Conservation (phyloP, 805 yeast genomes). For the Pichia nakasei region DNA sequence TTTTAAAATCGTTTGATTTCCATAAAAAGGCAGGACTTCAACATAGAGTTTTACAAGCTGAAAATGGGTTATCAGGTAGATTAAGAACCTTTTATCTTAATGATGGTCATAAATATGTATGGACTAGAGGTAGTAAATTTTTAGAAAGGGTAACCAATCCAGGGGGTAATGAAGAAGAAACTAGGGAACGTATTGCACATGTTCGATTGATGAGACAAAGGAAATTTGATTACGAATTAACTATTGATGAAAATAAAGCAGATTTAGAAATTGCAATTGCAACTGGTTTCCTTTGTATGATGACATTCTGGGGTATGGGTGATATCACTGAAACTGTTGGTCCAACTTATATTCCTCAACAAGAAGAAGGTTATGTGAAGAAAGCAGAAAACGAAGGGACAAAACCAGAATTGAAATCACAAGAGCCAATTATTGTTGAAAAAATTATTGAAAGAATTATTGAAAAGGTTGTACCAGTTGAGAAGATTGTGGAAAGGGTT, state of each 20-base stretch:
- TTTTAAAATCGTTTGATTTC: conserved; percentile 38
- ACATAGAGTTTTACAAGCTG: conserved; percentile 35
- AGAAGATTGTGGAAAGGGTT: conserved; percentile 3
- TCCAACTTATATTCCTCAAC: conserved; percentile 30
- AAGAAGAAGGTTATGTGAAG: conserved; percentile 7
- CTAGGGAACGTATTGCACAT: conserved; percentile 43
- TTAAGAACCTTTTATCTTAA: conserved; percentile 39
- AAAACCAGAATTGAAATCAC: too few species aligned
- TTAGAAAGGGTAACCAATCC: conserved; percentile 47
- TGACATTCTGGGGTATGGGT: conserved; percentile 60
- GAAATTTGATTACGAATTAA: conserved; percentile 50
- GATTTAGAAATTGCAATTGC: conserved; percentile 47
- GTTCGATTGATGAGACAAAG: conserved; percentile 50
- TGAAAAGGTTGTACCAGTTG: conserved; percentile 11
- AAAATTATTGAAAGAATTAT: conserved; percentile 9
- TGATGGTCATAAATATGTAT: conserved; percentile 47
- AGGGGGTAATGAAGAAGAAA: conserved; percentile 48
- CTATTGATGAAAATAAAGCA: conserved; percentile 38
- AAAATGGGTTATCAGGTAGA: conserved; percentile 31
- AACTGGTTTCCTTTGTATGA: conserved; percentile 55
- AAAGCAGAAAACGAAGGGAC: not conserved
- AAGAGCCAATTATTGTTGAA: conserved; percentile 4
- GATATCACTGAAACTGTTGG: conserved; percentile 45
- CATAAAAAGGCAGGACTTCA: conserved; percentile 37
- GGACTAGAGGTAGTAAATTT: conserved; percentile 45